These are phyloP conservation scores for Pseudogymnoascus sp. DNA, from an alignment of 2,329 filamentous ascomycete genomes.

Conservation along the genomic window DNA sequence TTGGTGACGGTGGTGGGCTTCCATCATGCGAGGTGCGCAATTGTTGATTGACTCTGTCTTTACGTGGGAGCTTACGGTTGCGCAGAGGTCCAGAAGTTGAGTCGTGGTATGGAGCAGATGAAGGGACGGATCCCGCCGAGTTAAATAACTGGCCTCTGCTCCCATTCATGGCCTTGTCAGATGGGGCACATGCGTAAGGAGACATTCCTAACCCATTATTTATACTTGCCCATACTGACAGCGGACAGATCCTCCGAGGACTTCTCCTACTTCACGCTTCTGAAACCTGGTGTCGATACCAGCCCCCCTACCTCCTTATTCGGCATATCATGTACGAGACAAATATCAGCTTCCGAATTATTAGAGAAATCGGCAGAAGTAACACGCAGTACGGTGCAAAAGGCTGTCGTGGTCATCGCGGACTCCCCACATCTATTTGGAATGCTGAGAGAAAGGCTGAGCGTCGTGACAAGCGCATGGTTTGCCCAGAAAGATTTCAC, in stretches of 20 bases:
- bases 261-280: conserved; percentile 96
- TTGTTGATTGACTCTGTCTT: conserved; percentile 9
- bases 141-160: conserved; percentile 87
- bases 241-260: conserved; percentile 69
- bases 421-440: conserved; percentile 87
- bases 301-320: conserved; percentile 74
- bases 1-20: conserved; percentile 76
- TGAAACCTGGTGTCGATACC: conserved; percentile 49
- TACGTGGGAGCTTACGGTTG: background rate
- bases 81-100: conserved; percentile 79
- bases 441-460: conserved; percentile 79
- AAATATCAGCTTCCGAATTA: conserved; percentile 73
- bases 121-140: conserved; percentile 66
- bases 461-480: conserved; percentile 89
- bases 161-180: conserved; percentile 93
- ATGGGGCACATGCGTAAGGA: conserved; percentile 85
- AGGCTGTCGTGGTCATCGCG: conserved; percentile 91
- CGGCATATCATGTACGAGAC: conserved; percentile 89
- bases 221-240: conserved; percentile 5
- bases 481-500: conserved; percentile 91
- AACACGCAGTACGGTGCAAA: conserved; percentile 95
- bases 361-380: conserved; percentile 77
- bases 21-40: conserved; percentile 58
- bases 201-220: conserved; percentile 42
- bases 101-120: conserved; percentile 72